A percentile compares a stretch with the other conserved stretches of the same genome.
Evolutionary conservation across 371 early-diverging fungal genomes (phyloP).

Genomic region (Apophysomyces trapeziformis): DNA sequence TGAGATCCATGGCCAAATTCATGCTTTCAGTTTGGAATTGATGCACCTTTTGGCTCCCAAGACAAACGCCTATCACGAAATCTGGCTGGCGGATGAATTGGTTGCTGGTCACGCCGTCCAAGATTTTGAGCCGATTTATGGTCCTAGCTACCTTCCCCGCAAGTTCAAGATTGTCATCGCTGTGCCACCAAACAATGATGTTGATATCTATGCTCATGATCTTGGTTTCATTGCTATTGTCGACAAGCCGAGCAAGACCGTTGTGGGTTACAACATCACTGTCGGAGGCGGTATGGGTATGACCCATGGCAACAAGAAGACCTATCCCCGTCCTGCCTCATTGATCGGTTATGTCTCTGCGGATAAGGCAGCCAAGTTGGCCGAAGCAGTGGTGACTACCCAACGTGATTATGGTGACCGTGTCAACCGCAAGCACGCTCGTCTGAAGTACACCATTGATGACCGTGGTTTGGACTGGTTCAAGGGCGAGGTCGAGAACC

Average conservation of each 20-base stretch:
- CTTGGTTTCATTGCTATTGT: slow-evolving; percentile 91
- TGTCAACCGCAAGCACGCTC: slow-evolving; percentile 95
- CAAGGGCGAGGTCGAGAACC: slow-evolving; percentile 80
- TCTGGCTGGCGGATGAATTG: slow-evolving; percentile 91
- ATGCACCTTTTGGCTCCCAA: slow-evolving; percentile 80
- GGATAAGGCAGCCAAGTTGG: slow-evolving; percentile 78
- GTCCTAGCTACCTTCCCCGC: slow-evolving; percentile 90
- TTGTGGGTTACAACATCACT: slow-evolving; percentile 91
- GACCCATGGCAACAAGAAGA: slow-evolving; percentile 96
- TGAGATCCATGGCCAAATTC: slow-evolving; percentile 79
- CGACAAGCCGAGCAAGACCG: slow-evolving; percentile 55
- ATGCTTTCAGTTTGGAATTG: slow-evolving; percentile 70
- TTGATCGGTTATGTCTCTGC: slow-evolving; percentile 80
- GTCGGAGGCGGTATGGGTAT: slow-evolving; percentile 98
- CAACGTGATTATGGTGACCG: slow-evolving; percentile 95
- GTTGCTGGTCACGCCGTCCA: slow-evolving; percentile 79
- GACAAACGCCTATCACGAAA: slow-evolving; percentile 93
- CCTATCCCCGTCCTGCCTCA: slow-evolving; percentile 87
- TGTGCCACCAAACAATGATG: slow-evolving; percentile 95
- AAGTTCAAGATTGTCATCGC: slow-evolving; percentile 96
- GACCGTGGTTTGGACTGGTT: slow-evolving; percentile 92
- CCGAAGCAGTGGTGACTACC: slow-evolving; percentile 87
- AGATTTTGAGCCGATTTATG: slow-evolving; percentile 91
- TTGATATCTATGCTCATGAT: slow-evolving; percentile 94
- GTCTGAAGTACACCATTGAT: slow-evolving; percentile 96